These are phyloP conservation scores for Scutellaria baicalensis DNA, from an alignment of 257 asterid species.

Conservation along the genomic window DNA sequence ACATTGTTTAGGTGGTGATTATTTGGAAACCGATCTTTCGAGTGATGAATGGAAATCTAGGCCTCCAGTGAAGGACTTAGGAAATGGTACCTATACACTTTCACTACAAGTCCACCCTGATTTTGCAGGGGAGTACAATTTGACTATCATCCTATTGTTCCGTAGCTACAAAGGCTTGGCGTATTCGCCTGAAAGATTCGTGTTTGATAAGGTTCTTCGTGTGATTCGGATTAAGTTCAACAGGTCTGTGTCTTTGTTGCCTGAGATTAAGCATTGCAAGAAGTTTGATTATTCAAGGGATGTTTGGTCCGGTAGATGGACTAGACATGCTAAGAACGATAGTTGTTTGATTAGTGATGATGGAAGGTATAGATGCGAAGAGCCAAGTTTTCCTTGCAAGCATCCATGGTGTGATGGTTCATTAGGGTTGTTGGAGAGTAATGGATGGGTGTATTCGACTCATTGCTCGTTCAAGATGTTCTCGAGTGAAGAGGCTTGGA, in stretches of 20 bases:
- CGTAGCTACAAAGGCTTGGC: constrained; percentile 60
- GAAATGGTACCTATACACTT: constrained; percentile 67
- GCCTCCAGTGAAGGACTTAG: constrained; percentile 67
- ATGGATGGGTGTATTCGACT: constrained; percentile 89
- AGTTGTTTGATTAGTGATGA: constrained; percentile 52
- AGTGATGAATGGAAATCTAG: constrained; percentile 82
- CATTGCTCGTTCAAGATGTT: constrained; percentile 86
- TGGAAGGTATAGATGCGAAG: constrained; percentile 78
- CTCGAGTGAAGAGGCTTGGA: constrained; percentile 51
- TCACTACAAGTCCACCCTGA: constrained; percentile 79
- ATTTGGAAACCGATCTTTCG: constrained; percentile 76
- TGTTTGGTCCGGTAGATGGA: constrained; percentile 93
- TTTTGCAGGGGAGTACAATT: constrained; percentile 70
- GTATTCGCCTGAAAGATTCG: constrained; percentile 57
- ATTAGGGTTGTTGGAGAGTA: constrained; percentile 67
- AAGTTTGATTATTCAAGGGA: constrained; percentile 43
- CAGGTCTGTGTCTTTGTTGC: constrained; percentile 29
- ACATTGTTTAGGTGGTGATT: constrained; percentile 85
- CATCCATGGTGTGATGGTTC: constrained; percentile 81
- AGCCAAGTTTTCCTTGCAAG: constrained; percentile 50
- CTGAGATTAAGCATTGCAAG: constrained; percentile 44
- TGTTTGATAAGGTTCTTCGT: constrained; percentile 51
- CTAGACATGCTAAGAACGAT: constrained; percentile 66
- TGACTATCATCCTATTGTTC: constrained; percentile 64
- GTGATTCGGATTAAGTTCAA: constrained; percentile 42